Base-by-base conservation (phyloP, 2,329 filamentous ascomycete genomes). In the Xylaria sp. region DNA sequence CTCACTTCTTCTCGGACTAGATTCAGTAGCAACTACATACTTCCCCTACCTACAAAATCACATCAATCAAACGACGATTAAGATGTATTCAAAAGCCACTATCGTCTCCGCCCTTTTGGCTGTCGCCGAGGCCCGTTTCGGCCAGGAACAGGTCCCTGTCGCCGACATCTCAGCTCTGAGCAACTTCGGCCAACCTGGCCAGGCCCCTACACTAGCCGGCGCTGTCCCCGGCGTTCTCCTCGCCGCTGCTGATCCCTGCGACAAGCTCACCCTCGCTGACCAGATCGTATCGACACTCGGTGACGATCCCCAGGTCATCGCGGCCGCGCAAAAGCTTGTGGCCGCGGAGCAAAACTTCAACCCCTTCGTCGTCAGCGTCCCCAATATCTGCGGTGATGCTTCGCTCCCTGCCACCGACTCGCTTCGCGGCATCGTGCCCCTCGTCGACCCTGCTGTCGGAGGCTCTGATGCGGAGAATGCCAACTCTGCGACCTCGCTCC, bases 341-440 rank as follows among this genome's bases (percentile, higher is more conserved):
- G 86, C 87, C 31, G 90, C 90, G 3, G 90, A 92, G 83, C 89
- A 91, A 80, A 92, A 92, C 85, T 91, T 91, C 83, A 92, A 92
- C 82, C 89, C 89, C 61, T 91, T 89, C 73, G 86, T 80, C 65
- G 85, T 87, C 70, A 82, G 82, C 75, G 84, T 88, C 41, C 89
- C 88, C 20, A 88, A 84, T 70, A 86, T 93, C 77, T 92, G 91
- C 80, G 85, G 83, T 46, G 89, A 92, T 72, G 81, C 89, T 1
- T 81, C 84, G 31, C 86, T 93, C 1, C 91, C 91, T 12, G 86
- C 83, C 39, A 91, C 88, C 8, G 80, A 80, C 28, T 84, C 84
- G 65, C 87, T 92, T 39, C 85, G 90, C 52, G 91, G 91, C 70
- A 89, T 93, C 66, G 84, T 91, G 3, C 90, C 90, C 31, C 83